These are phyloP conservation scores for Calonectria naviculata DNA, from an alignment of 2,329 filamentous ascomycete species.

Conservation along the genomic window DNA sequence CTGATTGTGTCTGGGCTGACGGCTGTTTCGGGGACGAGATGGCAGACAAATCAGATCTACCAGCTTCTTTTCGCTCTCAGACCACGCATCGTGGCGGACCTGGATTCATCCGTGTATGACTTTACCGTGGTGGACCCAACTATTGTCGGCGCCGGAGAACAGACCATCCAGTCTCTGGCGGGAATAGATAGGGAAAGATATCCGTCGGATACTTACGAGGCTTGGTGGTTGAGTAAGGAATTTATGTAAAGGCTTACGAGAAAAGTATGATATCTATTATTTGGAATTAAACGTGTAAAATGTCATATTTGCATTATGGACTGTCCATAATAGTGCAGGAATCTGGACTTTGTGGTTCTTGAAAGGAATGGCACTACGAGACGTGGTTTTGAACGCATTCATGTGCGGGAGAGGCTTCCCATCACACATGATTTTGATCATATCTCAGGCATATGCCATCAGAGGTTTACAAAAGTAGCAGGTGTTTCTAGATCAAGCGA, in stretches of 20 bases:
- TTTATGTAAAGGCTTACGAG: not conserved
- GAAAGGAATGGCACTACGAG: no score
- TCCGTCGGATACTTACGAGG: conserved; percentile 4
- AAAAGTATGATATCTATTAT: no score
- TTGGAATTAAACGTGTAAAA: no score
- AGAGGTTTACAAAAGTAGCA: no score
- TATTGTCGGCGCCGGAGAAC: not conserved
- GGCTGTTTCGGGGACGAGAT: not conserved
- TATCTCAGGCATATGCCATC: no score
- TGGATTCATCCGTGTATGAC: conserved; percentile 1
- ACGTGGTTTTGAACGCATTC: no score
- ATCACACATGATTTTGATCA: no score
- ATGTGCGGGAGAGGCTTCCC: no score
- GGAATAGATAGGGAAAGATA: not conserved
- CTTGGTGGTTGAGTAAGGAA: not conserved
- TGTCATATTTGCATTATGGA: no score
- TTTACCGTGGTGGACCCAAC: not conserved
- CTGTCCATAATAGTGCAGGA: no score
- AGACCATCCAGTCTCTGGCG: not conserved
- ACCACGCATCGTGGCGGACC: conserved; percentile 4
- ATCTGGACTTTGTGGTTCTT: no score
- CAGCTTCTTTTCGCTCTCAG: conserved; percentile 14
- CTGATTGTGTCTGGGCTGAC: not conserved
- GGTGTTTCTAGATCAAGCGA: no score
- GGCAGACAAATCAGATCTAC: conserved; percentile 17